Conservation (phyloP, 495 filamentous ascomycete genomes). For the Astrocystis sublimbata region DNA sequence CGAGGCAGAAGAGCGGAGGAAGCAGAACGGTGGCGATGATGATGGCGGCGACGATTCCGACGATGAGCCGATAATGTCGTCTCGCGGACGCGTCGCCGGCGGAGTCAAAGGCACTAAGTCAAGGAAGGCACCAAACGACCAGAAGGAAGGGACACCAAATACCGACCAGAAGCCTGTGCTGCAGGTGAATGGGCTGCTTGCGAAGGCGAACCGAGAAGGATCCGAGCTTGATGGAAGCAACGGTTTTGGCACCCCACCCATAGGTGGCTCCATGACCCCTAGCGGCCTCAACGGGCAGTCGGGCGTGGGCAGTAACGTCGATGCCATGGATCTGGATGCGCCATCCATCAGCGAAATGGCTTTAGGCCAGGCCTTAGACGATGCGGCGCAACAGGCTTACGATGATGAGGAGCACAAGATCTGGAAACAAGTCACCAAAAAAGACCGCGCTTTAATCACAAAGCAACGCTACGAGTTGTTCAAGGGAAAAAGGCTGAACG, state of each 20-base stretch:
- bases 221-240: slow-evolving; percentile 68
- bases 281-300: slow-evolving; percentile 68
- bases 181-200: slow-evolving; percentile 54
- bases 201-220: slow-evolving; percentile 50
- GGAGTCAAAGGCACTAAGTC: slow-evolving; percentile 73
- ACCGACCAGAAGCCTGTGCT: slow-evolving; percentile 61
- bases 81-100: slow-evolving; percentile 86
- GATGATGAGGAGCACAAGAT: slow-evolving; percentile 92
- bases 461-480: slow-evolving; percentile 80
- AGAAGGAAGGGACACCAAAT: slow-evolving; percentile 78
- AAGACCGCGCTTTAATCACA: slow-evolving; percentile 85
- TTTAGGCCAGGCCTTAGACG: slow-evolving; percentile 51
- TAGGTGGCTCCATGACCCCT: slow-evolving; percentile 75
- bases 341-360: slow-evolving; percentile 63
- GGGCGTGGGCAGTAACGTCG: slow-evolving; percentile 67
- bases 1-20: slow-evolving; percentile 89
- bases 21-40: slow-evolving; percentile 74
- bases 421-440: slow-evolving; percentile 99
- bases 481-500: slow-evolving; percentile 76
- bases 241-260: slow-evolving; percentile 80
- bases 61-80: slow-evolving; percentile 98
- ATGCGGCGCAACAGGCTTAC: slow-evolving; percentile 53
- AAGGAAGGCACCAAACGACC: slow-evolving; percentile 72
- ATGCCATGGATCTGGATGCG: slow-evolving; percentile 81
- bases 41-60: slow-evolving; percentile 88